Evolutionary conservation across 331 rosid species (phyloP), one percentile per base, ranked within the genome.

Genomic region (Arachis monticola): DNA sequence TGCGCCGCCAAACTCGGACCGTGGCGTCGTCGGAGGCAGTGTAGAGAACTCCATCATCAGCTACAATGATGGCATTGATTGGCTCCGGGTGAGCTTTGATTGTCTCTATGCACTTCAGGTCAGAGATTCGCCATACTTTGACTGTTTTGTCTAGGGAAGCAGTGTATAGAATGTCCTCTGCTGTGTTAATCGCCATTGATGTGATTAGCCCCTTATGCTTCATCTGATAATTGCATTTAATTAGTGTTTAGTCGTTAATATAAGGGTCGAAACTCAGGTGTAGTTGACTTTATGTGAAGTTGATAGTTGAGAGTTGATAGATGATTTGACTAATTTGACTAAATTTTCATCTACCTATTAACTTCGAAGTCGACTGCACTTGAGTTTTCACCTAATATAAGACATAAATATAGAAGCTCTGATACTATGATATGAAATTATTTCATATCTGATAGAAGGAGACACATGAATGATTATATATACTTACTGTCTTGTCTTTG

Each of bases 21-120:
- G 97, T 90, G 46, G 99, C 92, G 11, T 92, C 97, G 8, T 92
- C 97, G 0, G 97, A 94, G 74, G 95, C 97, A 0, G 96, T 91
- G 88, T 82, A 94, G 65, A 94, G 90, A 0, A 94, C 85, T 0
- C 99, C 96, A 3, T 92, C 99, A 2, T 83, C 92, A 0, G 89
- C 83, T 1, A 84, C 84, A 0, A 82, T 76, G 55, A 94, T 83
- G 57, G 81, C 88, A 41, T 94, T 91, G 85, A 91, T 77, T 0
- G 93, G 86, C 51, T 78, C 95, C 0, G 84, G 13, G 64, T 94
- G 99, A 0, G 97, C 95, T 69, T 86, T 87, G 80, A 94, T 86
- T n/a, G 99, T 94, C 82, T 92, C 99, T 8, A 90, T 77, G 88
- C 96, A 94, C 82, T 90, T 94, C 17, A 85, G 80, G 89, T 94